Base-by-base conservation (phyloP, 1,284 basidiomycete species). In the Athelia sp. region DNA sequence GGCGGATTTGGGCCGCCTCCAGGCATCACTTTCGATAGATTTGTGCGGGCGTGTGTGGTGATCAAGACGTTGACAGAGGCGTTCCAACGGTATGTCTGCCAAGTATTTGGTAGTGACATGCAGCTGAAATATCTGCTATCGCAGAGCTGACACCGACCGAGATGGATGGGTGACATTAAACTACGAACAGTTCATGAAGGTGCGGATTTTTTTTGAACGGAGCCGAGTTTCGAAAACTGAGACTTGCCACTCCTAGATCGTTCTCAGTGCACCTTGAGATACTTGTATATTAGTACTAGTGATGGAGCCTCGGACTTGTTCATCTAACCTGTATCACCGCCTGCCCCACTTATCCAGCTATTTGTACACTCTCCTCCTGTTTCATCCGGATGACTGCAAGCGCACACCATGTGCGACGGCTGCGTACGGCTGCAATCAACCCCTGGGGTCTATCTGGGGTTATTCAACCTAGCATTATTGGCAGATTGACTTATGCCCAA, bases 11-110 rank as follows among this genome's bases (percentile, higher is more conserved):
- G 83, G 1, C 76, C 84, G 31, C 69, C 82, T 2, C 78, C 84
- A 34, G 85, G 87, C n/a, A 90, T 91, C 52, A 85, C 86, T 0
- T 91, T 91, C 58, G 88, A 91, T 66, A 79, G 89, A 43, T 90
- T 90, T 62, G 84, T 90, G 8, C 73, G 88, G 44, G 88, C 88
- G 0, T 92, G 90, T 59, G 87, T 92, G 6, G 79, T 78, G 1
- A 78, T 92, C 40, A 92, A 90, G 71, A 81, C 80, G 9, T 68
- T 92, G 29, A 89, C 87, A 1, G 90, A 92, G 62, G 68, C 84
- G 11, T 92, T 92, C 69, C 83, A 87, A 59, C 75, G 79, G 87
- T 87, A 64, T 38, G n/a, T n/a, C n/a, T n/a, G n/a, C n/a, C n/a
- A n/a, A n/a, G n/a, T n/a, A n/a, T n/a, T n/a, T n/a, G n/a, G 3